These are phyloP conservation scores for Pachysandra terminalis DNA, from an alignment of 164 flowering plant genomes.

Conservation along the genomic window DNA sequence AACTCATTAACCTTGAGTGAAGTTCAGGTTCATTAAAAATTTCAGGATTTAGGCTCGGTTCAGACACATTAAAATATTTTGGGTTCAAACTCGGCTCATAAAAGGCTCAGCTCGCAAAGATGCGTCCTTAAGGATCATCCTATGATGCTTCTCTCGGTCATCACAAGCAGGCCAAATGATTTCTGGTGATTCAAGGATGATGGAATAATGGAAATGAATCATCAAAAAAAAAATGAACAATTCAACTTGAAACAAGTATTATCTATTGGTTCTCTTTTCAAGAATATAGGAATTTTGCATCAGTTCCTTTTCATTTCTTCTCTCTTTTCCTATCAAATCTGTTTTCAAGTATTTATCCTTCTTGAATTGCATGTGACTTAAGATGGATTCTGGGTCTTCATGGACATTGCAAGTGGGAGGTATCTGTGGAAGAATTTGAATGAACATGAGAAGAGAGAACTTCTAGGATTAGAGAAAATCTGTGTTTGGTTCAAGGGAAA, in stretches of 20 bases:
- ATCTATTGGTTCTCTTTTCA: background rate
- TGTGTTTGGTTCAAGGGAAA: too few species aligned
- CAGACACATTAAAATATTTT: too few species aligned
- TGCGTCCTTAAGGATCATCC: too few species aligned
- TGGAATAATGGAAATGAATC: slow-evolving; percentile 6
- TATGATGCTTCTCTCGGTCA: too few species aligned
- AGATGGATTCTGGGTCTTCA: slow-evolving; percentile 63
- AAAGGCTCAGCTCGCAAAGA: too few species aligned
- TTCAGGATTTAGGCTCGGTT: too few species aligned
- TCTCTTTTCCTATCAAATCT: background rate
- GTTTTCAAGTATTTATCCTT: too few species aligned
- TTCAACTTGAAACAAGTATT: slow-evolving; percentile 33
- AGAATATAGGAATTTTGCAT: background rate
- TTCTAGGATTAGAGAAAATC: slow-evolving; percentile 2
- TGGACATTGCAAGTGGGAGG: slow-evolving; percentile 82
- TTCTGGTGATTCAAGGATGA: slow-evolving; percentile 12
- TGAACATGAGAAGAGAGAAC: slow-evolving; percentile 15
- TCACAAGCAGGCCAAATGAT: slow-evolving; percentile 14
- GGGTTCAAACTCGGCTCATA: too few species aligned
- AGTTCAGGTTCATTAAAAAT: too few species aligned
- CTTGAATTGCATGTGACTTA: slow-evolving; percentile 27
- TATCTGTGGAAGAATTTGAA: slow-evolving; percentile 70
- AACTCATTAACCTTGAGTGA: too few species aligned
- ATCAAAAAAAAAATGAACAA: slow-evolving; percentile 22
- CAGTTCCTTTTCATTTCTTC: background rate